Base-by-base conservation (phyloP, 495 filamentous ascomycete species). In the Podospora tetraspora region DNA sequence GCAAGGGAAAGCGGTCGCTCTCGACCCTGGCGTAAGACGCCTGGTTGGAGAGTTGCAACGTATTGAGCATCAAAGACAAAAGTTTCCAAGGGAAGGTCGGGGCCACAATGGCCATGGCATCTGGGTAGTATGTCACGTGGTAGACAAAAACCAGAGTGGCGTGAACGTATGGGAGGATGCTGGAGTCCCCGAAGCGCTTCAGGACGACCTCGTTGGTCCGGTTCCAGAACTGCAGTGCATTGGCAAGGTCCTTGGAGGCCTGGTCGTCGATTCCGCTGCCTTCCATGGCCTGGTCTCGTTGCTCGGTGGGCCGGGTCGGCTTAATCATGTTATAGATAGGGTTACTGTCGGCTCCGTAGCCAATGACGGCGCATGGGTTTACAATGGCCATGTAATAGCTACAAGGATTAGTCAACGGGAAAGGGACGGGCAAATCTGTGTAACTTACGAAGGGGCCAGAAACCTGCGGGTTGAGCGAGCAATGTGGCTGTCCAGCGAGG, bases 61-160 rank as follows among this genome's bases (percentile, higher is more conserved):
- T 84, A 78, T 93, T 96, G 1, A 96, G 80, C 71, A 88, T 89
- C 3, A 69, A 62, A n/a, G 84, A 84, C 21, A 93, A 76, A 24
- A 82, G 70, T 32, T 79, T 77, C 92, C 92, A 96, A 0, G 91
- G 91, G 61, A 95, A 84, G 4, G 57, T 56, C 0, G 67, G 73
- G 9, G 68, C 74, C 62, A 80, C 69, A 23, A 79, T 75, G 12
- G 73, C 61, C 74, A 88, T 85, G 23, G 87, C 86, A 23, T 76
- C 74, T 0, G 81, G 81, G 24, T 80, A 80, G 22, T 83, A 80
- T 12, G 83, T 80, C 30, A 90, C 73, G 68, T 89, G 83, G 76
- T 83, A 86, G 10, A 92, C 74, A 74, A 96, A 94, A 3, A 86
- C 86, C 21, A 97, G 79, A 29, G 86, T 85, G 6, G 89, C 81